Evolutionary conservation across 1,284 basidiomycete species (phyloP).

Genomic region (Boletellus sp.): DNA sequence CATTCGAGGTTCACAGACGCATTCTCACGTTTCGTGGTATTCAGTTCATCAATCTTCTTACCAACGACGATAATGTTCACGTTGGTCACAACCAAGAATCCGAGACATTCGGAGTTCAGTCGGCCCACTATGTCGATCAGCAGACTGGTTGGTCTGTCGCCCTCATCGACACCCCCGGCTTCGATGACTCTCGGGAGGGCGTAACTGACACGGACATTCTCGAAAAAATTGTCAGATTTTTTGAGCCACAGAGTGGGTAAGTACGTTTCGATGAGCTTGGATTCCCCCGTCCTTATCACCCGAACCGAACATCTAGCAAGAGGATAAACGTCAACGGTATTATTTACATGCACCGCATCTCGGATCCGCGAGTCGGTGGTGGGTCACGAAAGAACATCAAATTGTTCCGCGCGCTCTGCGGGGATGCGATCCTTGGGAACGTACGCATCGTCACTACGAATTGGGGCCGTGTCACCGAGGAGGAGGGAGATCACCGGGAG

Average conservation of each 20-base stretch:
- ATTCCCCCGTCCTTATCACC: neutral
- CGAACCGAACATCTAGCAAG: neutral
- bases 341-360: constrained; percentile 24
- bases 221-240: constrained; percentile 28
- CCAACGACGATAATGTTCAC: constrained; percentile 1
- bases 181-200: constrained; percentile 25
- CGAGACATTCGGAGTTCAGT: constrained; percentile 1
- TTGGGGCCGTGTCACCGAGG: constrained; percentile 2
- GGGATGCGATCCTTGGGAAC: constrained; percentile 29
- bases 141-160: constrained; percentile 10
- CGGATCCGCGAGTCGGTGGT: constrained; percentile 42
- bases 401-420: constrained; percentile 45
- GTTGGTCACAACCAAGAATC: constrained; percentile 5
- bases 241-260: constrained; percentile 37
- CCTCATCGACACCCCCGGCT: constrained; percentile 32
- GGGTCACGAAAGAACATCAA: constrained; percentile 40
- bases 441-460: constrained; percentile 8
- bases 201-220: constrained; percentile 27
- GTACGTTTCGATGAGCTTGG: neutral
- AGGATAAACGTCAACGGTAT: constrained; percentile 31
- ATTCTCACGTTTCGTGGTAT: neutral
- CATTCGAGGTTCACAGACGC: neutral
- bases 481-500: constrained; percentile 1
- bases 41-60: constrained; percentile 8
- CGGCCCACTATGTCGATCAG: neutral